Evolutionary conservation across 116 monocot genomes (phyloP).

Genomic region (Iris pallida): DNA sequence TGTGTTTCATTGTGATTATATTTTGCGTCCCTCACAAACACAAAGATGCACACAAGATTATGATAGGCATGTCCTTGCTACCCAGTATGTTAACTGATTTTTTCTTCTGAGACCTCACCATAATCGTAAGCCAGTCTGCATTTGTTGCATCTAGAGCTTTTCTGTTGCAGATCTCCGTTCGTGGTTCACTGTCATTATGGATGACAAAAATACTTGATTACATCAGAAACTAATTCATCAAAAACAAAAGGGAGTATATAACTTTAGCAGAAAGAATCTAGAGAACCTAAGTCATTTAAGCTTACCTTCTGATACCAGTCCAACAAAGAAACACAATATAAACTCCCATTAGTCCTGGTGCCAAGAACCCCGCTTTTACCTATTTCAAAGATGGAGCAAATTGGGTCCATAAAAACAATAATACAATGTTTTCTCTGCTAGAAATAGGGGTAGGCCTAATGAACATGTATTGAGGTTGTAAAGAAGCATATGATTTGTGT

Average conservation of each 20-base stretch:
- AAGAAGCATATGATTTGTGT: no score
- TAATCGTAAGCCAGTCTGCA: slow-evolving; percentile 64
- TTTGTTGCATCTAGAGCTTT: slow-evolving; percentile 46
- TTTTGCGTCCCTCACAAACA: no score
- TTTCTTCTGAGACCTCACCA: slow-evolving; percentile 24
- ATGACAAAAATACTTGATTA: neutral
- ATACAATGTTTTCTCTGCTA: no score
- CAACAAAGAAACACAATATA: slow-evolving; percentile 89
- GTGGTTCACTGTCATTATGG: slow-evolving; percentile 66
- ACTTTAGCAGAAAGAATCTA: neutral
- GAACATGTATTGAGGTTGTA: no score
- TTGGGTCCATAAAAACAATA: no score
- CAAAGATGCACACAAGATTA: no score
- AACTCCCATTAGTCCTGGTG: slow-evolving; percentile 80
- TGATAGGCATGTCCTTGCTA: no score
- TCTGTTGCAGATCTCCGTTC: slow-evolving; percentile 57
- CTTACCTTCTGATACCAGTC: slow-evolving; percentile 77
- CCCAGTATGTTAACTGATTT: no score
- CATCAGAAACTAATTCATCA: neutral
- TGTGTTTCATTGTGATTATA: no score
- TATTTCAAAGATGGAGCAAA: slow-evolving; percentile 13
- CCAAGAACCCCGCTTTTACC: slow-evolving; percentile 74
- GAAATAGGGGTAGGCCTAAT: no score
- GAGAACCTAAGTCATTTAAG: neutral
- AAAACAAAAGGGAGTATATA: neutral